phyloP scores from a whole-genome alignment of 768 basidiomycete species.

The Favolaschia claudopus region DNA sequence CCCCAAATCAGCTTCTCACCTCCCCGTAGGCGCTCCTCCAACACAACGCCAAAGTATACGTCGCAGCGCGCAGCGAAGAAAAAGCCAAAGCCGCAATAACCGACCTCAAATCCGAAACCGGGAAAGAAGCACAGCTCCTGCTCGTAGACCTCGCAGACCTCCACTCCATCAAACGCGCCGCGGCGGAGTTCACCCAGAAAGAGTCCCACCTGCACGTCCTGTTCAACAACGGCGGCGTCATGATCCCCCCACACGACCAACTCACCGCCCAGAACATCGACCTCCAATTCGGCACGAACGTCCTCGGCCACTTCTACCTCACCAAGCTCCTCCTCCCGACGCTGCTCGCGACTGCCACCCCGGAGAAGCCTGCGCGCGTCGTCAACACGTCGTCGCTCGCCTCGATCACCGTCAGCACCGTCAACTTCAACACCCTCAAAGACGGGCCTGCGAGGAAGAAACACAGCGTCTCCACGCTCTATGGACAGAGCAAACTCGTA shows the following conservation, averaged over 20 bases:
- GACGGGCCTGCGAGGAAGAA: conserved; percentile 41
- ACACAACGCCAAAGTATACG: conserved; percentile 49
- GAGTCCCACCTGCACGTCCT: conserved; percentile 17
- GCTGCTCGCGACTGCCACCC: conserved; percentile 45
- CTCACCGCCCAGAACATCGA: conserved; percentile 60
- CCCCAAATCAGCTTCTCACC: not conserved
- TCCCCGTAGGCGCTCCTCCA: conserved; percentile 33
- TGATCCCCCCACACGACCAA: conserved; percentile 46
- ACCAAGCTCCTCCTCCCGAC: conserved; percentile 59
- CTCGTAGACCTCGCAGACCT: conserved; percentile 46
- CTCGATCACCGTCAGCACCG: conserved; percentile 36
- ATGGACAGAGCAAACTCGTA: conserved; percentile 56
- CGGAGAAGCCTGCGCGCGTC: conserved; percentile 47
- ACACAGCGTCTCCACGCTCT: conserved; percentile 27
- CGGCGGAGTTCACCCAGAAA: conserved; percentile 40
- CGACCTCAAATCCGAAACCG: conserved; percentile 42
- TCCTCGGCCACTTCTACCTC: conserved; percentile 59
- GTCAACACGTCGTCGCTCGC: conserved; percentile 54
- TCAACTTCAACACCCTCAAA: conserved; percentile 52
- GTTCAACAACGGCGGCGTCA: conserved; percentile 46
- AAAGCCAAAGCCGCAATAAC: conserved; percentile 41
- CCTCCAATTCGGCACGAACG: conserved; percentile 65
- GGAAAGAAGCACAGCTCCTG: conserved; percentile 42
- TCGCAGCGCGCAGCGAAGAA: conserved; percentile 40
- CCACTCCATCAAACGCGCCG: conserved; percentile 39